Conservation (phyloP, 2,329 filamentous ascomycete genomes). For the Scedosporium dehoogii region DNA sequence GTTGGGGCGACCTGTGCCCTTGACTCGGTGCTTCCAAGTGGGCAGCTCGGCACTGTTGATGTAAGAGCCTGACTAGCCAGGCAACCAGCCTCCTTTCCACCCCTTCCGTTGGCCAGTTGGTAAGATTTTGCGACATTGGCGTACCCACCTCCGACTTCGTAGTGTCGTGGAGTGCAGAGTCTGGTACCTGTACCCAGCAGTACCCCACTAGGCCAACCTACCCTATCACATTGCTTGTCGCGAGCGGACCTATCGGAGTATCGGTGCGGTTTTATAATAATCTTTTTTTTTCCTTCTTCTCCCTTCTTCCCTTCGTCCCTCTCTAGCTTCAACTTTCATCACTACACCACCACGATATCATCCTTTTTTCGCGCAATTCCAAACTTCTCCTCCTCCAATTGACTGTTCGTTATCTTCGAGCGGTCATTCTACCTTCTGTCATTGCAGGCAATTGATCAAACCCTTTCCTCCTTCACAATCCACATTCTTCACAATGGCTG, state of each 20-base stretch:
- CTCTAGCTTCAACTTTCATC: conserved; percentile 12
- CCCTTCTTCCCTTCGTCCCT: conserved; percentile 23
- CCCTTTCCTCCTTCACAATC: conserved; percentile 7
- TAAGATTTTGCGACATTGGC: too few species aligned
- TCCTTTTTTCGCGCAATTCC: conserved; percentile 16
- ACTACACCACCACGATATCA: conserved; percentile 3
- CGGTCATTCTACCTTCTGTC: background rate
- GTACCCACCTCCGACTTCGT: too few species aligned
- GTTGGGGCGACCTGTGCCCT: background rate
- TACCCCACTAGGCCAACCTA: conserved; percentile 1
- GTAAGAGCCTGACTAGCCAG: too few species aligned
- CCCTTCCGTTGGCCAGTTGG: too few species aligned
- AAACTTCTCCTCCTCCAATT: conserved; percentile 11
- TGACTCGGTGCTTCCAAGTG: background rate
- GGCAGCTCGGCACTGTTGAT: background rate
- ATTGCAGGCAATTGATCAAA: conserved; percentile 7
- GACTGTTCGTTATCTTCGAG: background rate
- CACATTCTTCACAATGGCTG: conserved; percentile 56
- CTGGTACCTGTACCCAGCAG: conserved; percentile 5
- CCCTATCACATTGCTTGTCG: background rate
- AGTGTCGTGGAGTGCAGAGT: background rate
- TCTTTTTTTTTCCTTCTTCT: conserved; percentile 26
- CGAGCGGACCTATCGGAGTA: conserved; percentile 2
- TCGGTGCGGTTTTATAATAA: conserved; percentile 8
- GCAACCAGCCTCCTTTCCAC: too few species aligned